Conservation (phyloP, 352 stramenopile genomes). For the Pythium rishiriense region DNA sequence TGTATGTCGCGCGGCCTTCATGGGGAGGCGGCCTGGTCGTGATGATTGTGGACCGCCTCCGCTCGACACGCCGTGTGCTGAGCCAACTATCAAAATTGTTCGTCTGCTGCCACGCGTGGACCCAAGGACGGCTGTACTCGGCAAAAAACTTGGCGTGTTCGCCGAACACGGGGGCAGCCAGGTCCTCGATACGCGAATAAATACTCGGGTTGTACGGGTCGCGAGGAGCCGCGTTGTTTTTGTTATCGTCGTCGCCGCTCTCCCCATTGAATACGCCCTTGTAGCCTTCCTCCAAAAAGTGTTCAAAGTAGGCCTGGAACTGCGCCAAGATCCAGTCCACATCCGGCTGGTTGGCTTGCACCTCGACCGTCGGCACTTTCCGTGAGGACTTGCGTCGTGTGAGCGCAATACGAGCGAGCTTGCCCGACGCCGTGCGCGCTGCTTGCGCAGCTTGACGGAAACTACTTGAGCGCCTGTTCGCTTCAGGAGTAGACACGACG, state of each 20-base stretch:
- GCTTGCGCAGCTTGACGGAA: constrained; percentile 5
- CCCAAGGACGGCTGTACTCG: constrained; percentile 63
- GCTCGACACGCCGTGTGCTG: constrained; percentile 31
- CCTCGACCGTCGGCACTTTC: neutral
- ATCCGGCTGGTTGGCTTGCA: constrained; percentile 37
- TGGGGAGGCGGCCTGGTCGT: constrained; percentile 33
- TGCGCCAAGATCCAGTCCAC: constrained; percentile 61
- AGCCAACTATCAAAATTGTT: constrained; percentile 63
- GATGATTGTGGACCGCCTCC: constrained; percentile 29
- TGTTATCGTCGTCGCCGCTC: neutral
- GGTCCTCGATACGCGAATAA: constrained; percentile 50
- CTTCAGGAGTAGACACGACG: neutral
- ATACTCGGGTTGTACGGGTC: constrained; percentile 49
- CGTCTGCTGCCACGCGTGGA: constrained; percentile 64
- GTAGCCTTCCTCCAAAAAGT: constrained; percentile 48
- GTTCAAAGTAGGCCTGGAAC: constrained; percentile 66
- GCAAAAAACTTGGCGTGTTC: constrained; percentile 46
- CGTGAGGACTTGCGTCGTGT: constrained; percentile 16
- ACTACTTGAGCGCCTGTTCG: constrained; percentile 22
- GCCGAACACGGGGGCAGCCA: constrained; percentile 46
- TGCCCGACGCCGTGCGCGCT: constrained; percentile 17
- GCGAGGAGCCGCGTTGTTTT: neutral
- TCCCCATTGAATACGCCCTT: constrained; percentile 26
- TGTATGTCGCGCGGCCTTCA: constrained; percentile 49
- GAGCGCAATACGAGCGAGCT: constrained; percentile 13